phyloP scores from a whole-genome alignment of 331 rosid species.

The Phaseolus coccineus region DNA sequence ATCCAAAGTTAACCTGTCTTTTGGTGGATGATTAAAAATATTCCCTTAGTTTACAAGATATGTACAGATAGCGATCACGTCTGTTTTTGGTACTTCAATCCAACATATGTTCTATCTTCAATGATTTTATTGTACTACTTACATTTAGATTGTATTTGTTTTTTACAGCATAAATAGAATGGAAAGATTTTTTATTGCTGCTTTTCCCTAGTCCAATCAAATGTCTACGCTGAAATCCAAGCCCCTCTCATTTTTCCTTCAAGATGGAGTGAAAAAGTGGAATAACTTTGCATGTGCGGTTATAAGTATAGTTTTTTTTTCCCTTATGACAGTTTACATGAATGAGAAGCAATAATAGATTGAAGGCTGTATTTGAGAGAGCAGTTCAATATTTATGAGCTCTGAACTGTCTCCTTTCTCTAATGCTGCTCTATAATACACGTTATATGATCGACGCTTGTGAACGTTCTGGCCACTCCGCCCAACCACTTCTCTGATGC shows the following conservation, averaged over 20 bases:
- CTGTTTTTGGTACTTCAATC: neutral
- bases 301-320: no score
- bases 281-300: neutral
- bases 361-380: no score
- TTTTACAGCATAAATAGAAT: constrained; percentile 21
- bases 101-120: neutral
- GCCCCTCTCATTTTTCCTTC: neutral
- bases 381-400: no score
- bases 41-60: constrained; percentile 38
- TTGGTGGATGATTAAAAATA: constrained; percentile 22
- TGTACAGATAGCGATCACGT: constrained; percentile 27
- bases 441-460: no score
- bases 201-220: neutral
- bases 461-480: no score
- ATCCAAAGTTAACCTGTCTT: constrained; percentile 29
- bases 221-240: neutral
- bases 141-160: constrained; percentile 32
- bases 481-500: no score
- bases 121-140: constrained; percentile 28
- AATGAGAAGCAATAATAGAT: no score
- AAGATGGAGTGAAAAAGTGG: constrained; percentile 12
- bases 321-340: no score
- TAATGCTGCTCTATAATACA: no score
- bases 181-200: constrained; percentile 12
- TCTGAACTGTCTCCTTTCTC: no score